phyloP scores from a whole-genome alignment of 2,329 filamentous ascomycete species.

The Aspergillus ochraceoroseus region DNA sequence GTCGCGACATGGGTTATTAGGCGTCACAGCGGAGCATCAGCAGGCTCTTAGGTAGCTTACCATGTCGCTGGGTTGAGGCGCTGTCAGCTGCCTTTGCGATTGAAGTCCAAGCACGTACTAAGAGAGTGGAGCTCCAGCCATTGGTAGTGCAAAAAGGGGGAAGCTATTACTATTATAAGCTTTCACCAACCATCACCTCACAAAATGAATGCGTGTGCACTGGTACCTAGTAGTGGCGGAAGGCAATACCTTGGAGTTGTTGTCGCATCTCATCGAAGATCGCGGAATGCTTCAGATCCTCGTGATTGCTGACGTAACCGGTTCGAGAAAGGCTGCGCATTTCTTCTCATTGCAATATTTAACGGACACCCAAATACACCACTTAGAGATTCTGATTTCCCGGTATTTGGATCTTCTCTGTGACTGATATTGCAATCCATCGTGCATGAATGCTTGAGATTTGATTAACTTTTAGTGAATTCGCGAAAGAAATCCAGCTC shows the following conservation, averaged over 20 bases:
- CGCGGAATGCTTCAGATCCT: slow-evolving; percentile 9
- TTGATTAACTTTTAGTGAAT: no score
- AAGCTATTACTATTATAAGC: neutral
- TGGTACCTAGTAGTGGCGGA: neutral
- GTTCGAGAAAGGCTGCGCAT: slow-evolving; percentile 2
- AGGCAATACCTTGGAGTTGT: neutral
- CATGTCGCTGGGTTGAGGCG: slow-evolving; percentile 13
- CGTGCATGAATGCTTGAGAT: no score
- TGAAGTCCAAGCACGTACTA: slow-evolving; percentile 11
- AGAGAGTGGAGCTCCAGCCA: slow-evolving; percentile 5
- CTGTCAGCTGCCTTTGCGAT: neutral
- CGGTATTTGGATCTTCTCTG: neutral
- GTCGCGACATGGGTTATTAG: neutral
- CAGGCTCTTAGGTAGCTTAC: slow-evolving; percentile 14
- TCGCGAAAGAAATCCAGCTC: no score
- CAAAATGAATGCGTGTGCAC: neutral
- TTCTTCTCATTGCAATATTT: no score
- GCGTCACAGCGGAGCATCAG: neutral
- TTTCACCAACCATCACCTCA: neutral
- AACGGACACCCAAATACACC: no score
- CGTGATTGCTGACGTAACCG: slow-evolving; percentile 30
- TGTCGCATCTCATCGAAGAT: slow-evolving; percentile 13
- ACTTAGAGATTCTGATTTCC: no score
- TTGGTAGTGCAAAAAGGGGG: slow-evolving; percentile 1
- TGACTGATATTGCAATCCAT: no score